A percentile compares a stretch with the other conserved stretches of the same genome.
phyloP scores from a whole-genome alignment of 164 flowering plant genomes.

The Warburgia ugandensis region DNA sequence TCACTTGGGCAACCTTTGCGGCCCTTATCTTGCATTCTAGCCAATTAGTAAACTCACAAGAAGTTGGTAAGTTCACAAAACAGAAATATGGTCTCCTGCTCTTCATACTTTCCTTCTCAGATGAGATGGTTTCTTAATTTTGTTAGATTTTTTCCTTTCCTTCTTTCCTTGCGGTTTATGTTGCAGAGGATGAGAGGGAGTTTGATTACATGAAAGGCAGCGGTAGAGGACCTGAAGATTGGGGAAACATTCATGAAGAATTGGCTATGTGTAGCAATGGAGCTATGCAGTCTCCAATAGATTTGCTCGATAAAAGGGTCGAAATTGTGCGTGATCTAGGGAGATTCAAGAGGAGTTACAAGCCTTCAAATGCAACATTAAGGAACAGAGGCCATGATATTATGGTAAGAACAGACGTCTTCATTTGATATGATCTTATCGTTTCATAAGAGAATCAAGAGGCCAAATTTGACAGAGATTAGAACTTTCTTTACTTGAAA shows the following conservation, averaged over 20 bases:
- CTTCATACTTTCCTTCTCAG: too few species aligned
- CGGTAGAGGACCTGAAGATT: constrained; percentile 22
- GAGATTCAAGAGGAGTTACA: constrained; percentile 14
- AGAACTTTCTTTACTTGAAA: too few species aligned
- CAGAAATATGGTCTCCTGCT: too few species aligned
- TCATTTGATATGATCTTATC: too few species aligned
- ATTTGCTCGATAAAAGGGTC: constrained; percentile 15
- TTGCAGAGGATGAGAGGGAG: constrained; percentile 27
- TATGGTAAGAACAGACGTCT: too few species aligned
- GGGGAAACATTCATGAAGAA: constrained; percentile 26
- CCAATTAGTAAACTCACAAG: constrained; percentile 4
- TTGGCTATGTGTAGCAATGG: constrained; percentile 24
- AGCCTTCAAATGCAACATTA: constrained; percentile 14
- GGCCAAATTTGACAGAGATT: too few species aligned
- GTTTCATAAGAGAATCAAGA: too few species aligned
- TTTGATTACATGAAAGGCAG: constrained; percentile 18
- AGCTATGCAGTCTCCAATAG: constrained; percentile 29
- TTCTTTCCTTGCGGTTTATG: too few species aligned
- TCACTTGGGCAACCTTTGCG: too few species aligned
- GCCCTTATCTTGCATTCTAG: too few species aligned
- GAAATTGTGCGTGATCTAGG: constrained; percentile 8
- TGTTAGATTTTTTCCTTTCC: neutral
- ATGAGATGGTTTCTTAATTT: neutral
- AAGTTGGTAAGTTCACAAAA: constrained; percentile 4
- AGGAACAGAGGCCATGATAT: constrained; percentile 29